Evolutionary conservation across 805 yeast genomes (phyloP), one percentile per base, ranked within the genome.

Genomic region (Priceomyces haplophilus): DNA sequence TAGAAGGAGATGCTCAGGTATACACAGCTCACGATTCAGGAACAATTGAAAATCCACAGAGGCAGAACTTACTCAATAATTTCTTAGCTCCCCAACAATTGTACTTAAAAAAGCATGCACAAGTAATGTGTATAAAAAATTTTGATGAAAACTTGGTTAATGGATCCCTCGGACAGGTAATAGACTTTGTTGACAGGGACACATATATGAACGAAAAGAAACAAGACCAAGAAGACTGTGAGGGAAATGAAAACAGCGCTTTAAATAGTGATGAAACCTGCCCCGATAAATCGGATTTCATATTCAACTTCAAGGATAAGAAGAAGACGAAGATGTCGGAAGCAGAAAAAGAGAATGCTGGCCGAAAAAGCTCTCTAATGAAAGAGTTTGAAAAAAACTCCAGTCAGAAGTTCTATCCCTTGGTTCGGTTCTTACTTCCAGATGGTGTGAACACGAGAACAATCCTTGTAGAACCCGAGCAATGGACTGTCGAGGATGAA

Each of bases 101-200:
- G 11, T 67, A 67, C 5, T 63, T 86, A 52, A 86, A 85, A 54
- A 74, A 74, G 42, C 84, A 84, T 35, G 88, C 91, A 0, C 93
- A 85, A 61, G 95, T 86, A 0, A 85, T 86, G 91, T 79, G 85
- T 72, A 73, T 85, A 37, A 85, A 85, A 56, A 86, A 86, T 55
- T 72, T 82, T 43, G 91, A 84, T 55, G 83, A 78, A 21, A 73
- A 80, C 0, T 66, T 86, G 37, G 93, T 85, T 8, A 86, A 86
- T 62, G 95, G 95, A 0, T 80, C 89, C 0, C 63, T 85, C 24
- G 95, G 95, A 0, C 81, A 72, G 50, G 84, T 86, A 1, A 60
- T 82, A 32, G 84, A 73, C 45, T 82, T 80, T 48, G 49, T 69
- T 51, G 73, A 70, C 48, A 56, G 64, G 36, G 67, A 68, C 41